Percentiles rank a stretch among this genome's conserved stretches.
phyloP scores from a whole-genome alignment of 345 rosid species.

The Pelargonium nanum region DNA sequence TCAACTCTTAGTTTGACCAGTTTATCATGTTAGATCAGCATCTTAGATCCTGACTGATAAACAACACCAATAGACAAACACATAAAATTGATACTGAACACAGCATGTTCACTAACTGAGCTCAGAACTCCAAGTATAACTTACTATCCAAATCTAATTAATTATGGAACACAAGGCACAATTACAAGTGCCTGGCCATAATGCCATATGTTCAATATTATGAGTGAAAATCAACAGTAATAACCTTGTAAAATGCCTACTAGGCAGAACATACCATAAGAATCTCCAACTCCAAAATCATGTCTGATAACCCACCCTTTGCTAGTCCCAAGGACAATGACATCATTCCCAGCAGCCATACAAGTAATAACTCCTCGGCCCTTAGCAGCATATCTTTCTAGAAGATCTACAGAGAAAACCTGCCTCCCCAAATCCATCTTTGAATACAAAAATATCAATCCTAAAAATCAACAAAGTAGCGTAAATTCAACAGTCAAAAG shows the following conservation, averaged over 20 bases:
- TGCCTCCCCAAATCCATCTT: slow-evolving; percentile 68
- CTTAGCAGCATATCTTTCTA: slow-evolving; percentile 81
- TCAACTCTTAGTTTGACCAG: background rate
- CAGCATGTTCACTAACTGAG: background rate
- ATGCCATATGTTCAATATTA: background rate
- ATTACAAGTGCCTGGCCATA: background rate
- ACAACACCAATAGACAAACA: background rate
- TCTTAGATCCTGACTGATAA: background rate
- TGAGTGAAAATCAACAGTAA: background rate
- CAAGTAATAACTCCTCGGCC: slow-evolving; percentile 81
- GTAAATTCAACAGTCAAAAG: no score
- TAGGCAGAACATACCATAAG: slow-evolving; percentile 35
- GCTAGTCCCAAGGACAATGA: slow-evolving; percentile 82
- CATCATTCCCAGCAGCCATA: slow-evolving; percentile 97
- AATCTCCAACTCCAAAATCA: slow-evolving; percentile 78
- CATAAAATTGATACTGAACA: no score
- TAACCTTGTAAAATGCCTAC: background rate
- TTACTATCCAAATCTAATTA: background rate
- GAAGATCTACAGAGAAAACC: slow-evolving; percentile 80
- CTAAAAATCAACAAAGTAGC: background rate
- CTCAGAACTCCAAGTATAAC: background rate
- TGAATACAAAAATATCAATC: background rate
- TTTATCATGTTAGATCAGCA: background rate
- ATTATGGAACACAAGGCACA: background rate
- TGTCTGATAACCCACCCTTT: slow-evolving; percentile 90